phyloP scores from a whole-genome alignment of 495 filamentous ascomycete species.

The Trichocladium antarcticum region DNA sequence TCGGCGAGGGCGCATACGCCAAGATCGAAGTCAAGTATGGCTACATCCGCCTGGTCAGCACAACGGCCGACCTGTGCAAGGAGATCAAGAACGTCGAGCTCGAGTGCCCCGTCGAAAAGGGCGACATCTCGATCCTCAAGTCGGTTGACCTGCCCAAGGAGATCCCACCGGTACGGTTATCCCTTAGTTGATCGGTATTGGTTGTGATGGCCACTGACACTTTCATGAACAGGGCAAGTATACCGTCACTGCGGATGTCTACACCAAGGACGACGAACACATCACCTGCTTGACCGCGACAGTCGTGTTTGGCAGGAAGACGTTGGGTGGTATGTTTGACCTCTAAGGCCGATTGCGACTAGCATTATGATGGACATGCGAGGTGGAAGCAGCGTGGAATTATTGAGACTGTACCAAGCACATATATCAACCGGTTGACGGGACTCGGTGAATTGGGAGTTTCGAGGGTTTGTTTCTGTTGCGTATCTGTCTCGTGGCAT shows the following conservation, averaged over 20 bases:
- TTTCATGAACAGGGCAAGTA: slow-evolving; percentile 68
- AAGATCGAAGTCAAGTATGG: slow-evolving; percentile 84
- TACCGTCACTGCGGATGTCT: slow-evolving; percentile 76
- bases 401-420: slow-evolving; percentile 10
- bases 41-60: slow-evolving; percentile 75
- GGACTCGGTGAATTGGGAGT: slow-evolving; percentile 2
- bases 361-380: too few species aligned
- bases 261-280: slow-evolving; percentile 50
- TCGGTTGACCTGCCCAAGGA: slow-evolving; percentile 72
- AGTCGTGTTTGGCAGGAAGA: slow-evolving; percentile 42
- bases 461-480: slow-evolving; percentile 2
- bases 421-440: not conserved
- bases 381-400: not conserved
- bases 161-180: slow-evolving; percentile 76
- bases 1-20: slow-evolving; percentile 70
- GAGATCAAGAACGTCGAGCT: slow-evolving; percentile 79
- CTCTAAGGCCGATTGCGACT: slow-evolving; percentile 12
- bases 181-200: too few species aligned
- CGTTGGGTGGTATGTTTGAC: slow-evolving; percentile 14
- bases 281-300: slow-evolving; percentile 75
- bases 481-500: slow-evolving; percentile 11
- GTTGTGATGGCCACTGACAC: too few species aligned
- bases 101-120: slow-evolving; percentile 75
- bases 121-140: slow-evolving; percentile 61
- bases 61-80: slow-evolving; percentile 72